Evolutionary conservation across 2,329 filamentous ascomycete genomes (phyloP).

Genomic region (Amphichorda felina): DNA sequence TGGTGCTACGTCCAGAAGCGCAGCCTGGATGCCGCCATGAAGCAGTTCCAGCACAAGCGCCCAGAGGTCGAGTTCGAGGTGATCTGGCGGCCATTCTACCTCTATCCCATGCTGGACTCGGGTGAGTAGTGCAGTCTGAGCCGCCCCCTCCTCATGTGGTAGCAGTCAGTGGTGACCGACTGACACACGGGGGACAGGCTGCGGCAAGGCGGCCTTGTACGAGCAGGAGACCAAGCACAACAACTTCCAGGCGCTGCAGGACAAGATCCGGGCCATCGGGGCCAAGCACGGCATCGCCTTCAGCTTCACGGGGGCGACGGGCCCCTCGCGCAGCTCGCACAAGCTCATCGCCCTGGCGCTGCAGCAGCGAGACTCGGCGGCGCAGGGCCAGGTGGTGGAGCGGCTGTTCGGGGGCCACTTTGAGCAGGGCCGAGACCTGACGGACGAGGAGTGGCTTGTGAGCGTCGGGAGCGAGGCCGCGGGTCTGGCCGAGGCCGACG

Average conservation of each 20-base stretch:
- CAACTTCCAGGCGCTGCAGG: conserved; percentile 13
- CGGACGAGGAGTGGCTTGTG: conserved; percentile 25
- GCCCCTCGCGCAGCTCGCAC: conserved; percentile 32
- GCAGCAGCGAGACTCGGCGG: conserved; percentile 12
- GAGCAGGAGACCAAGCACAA: conserved; percentile 14
- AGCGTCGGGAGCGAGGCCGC: conserved; percentile 17
- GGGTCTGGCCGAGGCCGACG: conserved; percentile 14
- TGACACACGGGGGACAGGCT: conserved; percentile 4
- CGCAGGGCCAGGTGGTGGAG: conserved; percentile 27
- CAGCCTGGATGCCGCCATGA: conserved; percentile 32
- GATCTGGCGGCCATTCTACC: conserved; percentile 33
- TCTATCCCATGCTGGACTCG: conserved; percentile 21
- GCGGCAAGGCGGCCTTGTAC: conserved; percentile 24
- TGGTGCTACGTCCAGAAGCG: conserved; percentile 39
- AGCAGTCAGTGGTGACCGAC: too few relatives aligned
- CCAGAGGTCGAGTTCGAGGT: conserved; percentile 33
- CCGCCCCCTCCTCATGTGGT: too few relatives aligned
- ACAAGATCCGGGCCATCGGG: conserved; percentile 19
- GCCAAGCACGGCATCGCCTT: conserved; percentile 25
- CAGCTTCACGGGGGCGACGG: conserved; percentile 26
- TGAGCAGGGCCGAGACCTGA: conserved; percentile 26
- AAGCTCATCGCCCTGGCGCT: conserved; percentile 32
- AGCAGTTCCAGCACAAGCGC: conserved; percentile 22
- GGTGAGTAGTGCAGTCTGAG: conserved; percentile 8
- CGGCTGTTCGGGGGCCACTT: conserved; percentile 30